Evolutionary conservation across 2,329 filamentous ascomycete species (phyloP).

Genomic region (Ascochyta lentis): DNA sequence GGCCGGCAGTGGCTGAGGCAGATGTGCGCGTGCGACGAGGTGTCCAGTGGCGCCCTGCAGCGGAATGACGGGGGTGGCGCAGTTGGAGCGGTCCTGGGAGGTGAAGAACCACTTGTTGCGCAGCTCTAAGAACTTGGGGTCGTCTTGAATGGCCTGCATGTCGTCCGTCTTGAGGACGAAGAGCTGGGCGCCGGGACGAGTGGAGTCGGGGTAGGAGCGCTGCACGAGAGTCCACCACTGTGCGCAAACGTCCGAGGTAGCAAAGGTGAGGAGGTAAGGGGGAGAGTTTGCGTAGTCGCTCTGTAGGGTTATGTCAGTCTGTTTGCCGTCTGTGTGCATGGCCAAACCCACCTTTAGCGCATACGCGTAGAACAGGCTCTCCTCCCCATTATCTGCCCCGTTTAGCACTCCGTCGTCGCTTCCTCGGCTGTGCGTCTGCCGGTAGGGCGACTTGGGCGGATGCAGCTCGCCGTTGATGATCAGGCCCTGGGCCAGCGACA

Average conservation of each 20-base stretch:
- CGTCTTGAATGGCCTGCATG: slow-evolving; percentile 43
- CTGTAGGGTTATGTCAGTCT: slow-evolving; percentile 26
- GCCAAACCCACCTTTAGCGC: slow-evolving; percentile 38
- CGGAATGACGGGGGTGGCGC: slow-evolving; percentile 35
- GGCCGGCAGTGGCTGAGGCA: slow-evolving; percentile 5
- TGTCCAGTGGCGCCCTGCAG: slow-evolving; percentile 38
- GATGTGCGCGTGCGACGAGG: slow-evolving; percentile 17
- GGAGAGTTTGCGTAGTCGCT: slow-evolving; percentile 41
- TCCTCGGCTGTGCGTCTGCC: slow-evolving; percentile 17
- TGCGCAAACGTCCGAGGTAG: slow-evolving; percentile 37
- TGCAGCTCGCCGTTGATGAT: slow-evolving; percentile 43
- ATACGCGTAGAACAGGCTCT: slow-evolving; percentile 45
- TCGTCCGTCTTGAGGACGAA: slow-evolving; percentile 46
- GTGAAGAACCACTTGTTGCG: slow-evolving; percentile 46
- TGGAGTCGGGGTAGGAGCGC: slow-evolving; percentile 38
- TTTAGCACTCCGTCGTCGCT: slow-evolving; percentile 4
- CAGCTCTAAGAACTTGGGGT: slow-evolving; percentile 37
- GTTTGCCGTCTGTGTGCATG: not conserved
- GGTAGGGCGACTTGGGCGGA: slow-evolving; percentile 26
- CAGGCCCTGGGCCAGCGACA: slow-evolving; percentile 46
- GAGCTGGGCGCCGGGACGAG: slow-evolving; percentile 41
- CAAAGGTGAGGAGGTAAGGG: slow-evolving; percentile 45
- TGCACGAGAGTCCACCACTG: slow-evolving; percentile 47
- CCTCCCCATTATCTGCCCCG: slow-evolving; percentile 19
- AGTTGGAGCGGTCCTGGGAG: slow-evolving; percentile 31